Base-by-base conservation (phyloP, 108 stramenopile species). In the Cylindrotheca closterium region DNA sequence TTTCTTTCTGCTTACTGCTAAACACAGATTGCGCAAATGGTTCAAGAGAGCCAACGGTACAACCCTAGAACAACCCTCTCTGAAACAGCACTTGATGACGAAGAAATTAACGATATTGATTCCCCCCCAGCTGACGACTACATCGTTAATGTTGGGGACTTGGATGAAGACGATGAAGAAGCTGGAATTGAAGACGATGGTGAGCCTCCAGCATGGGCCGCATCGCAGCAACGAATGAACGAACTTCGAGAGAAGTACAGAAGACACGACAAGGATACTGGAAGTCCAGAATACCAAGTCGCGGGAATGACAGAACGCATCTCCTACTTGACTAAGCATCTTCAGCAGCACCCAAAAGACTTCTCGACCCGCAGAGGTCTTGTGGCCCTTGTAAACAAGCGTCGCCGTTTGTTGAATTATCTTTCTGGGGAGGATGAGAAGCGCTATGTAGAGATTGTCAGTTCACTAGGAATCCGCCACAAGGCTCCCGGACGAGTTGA, bases 281-380 rank as follows among this genome's bases (percentile, higher is more conserved):
- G 97, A 60, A 80, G 78, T 29, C 91, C 96, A 4, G 93, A 95
- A 73, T 93, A 78, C 67, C 96, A 97, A 75, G 86, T 98, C 42
- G 97, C 97, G 10, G 86, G 91, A 48, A 87, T 97, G 84, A 97
- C 96, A 34, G 95, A 97, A 72, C 88, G 94, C 53, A 97, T 98
- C 70, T 51, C 77, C 47, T 95, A 97, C 80, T 73, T 98, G 23
- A 97, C 97, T 27, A 77, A 84, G 58, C 97, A 98, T 80, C 70
- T 97, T 60, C 79, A 91, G 67, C 51, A 65, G 27, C 87, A 98
- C 67, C 96, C 96, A 55, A 94, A 96, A 63, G 98, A 98, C 79
- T 95, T 91, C 71, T 88, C 91, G 53, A 91, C 96, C 55, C 91
- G 95, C 22, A 90, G 98, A 26, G 98, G 98, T 37, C 82, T 98